Evolutionary conservation across 164 flowering plant genomes (phyloP).

Genomic region (grape (Vitis vinifera)): DNA sequence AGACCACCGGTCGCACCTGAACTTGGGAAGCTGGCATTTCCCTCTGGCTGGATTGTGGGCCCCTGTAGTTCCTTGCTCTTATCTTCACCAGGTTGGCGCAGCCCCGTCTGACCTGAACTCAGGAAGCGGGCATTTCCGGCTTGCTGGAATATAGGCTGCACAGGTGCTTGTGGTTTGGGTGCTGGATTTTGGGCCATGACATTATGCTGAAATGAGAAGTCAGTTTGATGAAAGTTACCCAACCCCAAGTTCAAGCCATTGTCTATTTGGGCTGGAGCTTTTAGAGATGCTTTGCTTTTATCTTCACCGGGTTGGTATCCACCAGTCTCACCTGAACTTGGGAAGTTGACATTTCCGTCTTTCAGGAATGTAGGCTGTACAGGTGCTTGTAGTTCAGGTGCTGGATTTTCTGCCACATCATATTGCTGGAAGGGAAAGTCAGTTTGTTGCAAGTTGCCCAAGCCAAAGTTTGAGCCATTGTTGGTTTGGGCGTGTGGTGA

Average conservation of each 20-base stretch:
- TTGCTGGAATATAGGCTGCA: neutral
- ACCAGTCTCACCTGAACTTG: too few species aligned
- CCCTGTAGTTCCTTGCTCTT: too few species aligned
- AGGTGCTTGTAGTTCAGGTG: conserved; percentile 7
- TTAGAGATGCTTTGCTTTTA: too few species aligned
- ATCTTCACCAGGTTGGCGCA: neutral
- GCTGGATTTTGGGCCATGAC: conserved; percentile 8
- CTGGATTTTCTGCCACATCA: conserved; percentile 9
- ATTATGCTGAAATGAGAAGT: conserved; percentile 16
- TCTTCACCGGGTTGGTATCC: neutral
- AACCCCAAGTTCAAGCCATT: conserved; percentile 9
- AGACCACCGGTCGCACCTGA: too few species aligned
- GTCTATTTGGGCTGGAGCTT: conserved; percentile 7
- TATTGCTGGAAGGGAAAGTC: conserved; percentile 19
- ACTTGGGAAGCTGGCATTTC: too few species aligned
- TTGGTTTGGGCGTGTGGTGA: conserved; percentile 22
- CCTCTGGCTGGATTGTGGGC: too few species aligned
- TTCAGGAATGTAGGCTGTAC: neutral
- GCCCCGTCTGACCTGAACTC: conserved; percentile 5
- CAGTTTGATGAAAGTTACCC: conserved; percentile 19
- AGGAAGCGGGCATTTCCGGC: neutral
- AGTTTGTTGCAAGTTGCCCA: conserved; percentile 18
- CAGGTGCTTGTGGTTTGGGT: conserved; percentile 7
- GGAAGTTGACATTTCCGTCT: too few species aligned
- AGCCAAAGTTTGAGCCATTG: conserved; percentile 8